Conservation (phyloP, 2,329 filamentous ascomycete species). For the Sclerotinia borealis region DNA sequence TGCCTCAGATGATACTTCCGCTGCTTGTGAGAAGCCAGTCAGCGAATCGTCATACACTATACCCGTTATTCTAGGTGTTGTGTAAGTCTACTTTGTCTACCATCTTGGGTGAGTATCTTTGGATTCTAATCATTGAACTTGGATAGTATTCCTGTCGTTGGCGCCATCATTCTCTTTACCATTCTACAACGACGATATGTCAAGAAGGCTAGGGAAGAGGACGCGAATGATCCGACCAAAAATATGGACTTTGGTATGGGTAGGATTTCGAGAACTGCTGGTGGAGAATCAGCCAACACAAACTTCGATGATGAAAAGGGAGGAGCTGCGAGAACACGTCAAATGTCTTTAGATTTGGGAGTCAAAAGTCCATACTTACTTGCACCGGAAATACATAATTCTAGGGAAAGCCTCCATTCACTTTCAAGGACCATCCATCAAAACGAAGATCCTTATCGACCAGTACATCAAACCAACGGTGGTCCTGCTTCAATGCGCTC, state of each 20-base stretch:
- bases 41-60: conserved; percentile 51
- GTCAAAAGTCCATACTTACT: conserved; percentile 89
- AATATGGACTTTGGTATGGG: conserved; percentile 88
- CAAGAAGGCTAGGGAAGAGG: conserved; percentile 66
- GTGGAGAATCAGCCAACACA: not conserved
- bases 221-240: conserved; percentile 79
- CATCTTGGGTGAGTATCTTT: not conserved
- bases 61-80: conserved; percentile 62
- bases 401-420: conserved; percentile 80
- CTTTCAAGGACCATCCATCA: conserved; percentile 69
- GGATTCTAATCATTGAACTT: conserved; percentile 9
- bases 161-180: conserved; percentile 60
- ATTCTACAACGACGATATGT: conserved; percentile 75
- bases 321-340: conserved; percentile 39
- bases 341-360: conserved; percentile 58
- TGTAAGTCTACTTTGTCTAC: conserved; percentile 47
- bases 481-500: conserved; percentile 50
- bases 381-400: conserved; percentile 72
- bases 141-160: conserved; percentile 66
- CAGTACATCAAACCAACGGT: conserved; percentile 49
- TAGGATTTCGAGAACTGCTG: conserved; percentile 35
- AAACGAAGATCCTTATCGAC: conserved; percentile 80
- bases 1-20: conserved; percentile 30
- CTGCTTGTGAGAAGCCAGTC: conserved; percentile 54
- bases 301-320: conserved; percentile 29